phyloP scores from a whole-genome alignment of 1,284 basidiomycete species.

The Boletus mariae region DNA sequence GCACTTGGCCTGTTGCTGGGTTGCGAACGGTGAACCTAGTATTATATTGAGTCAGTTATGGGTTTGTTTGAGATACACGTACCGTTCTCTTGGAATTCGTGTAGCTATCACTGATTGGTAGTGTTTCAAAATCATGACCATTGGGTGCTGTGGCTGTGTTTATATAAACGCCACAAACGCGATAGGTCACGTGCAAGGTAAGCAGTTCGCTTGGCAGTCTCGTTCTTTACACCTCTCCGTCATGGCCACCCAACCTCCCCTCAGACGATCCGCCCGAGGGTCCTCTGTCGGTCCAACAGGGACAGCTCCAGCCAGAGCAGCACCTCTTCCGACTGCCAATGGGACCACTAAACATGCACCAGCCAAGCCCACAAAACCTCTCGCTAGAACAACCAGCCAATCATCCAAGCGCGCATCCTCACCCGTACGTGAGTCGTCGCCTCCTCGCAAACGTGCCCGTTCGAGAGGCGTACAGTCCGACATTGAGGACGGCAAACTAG shows the following conservation, averaged over 20 bases:
- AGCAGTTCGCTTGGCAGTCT: background rate
- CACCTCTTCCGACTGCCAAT: constrained; percentile 28
- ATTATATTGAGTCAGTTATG: background rate
- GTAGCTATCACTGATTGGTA: constrained; percentile 1
- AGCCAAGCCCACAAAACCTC: constrained; percentile 37
- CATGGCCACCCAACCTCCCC: constrained; percentile 37
- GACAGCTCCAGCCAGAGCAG: constrained; percentile 28
- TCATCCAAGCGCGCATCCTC: constrained; percentile 42
- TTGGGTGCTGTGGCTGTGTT: constrained; percentile 20
- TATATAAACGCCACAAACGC: constrained; percentile 17
- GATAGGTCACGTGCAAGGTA: constrained; percentile 23
- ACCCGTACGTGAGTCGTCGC: constrained; percentile 25
- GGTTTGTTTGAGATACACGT: background rate
- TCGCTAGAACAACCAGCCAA: constrained; percentile 19
- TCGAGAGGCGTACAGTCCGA: constrained; percentile 31
- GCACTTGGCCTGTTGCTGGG: constrained; percentile 60
- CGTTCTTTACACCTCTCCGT: background rate
- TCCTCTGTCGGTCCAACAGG: constrained; percentile 37
- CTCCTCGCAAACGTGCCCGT: constrained; percentile 45
- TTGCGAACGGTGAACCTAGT: constrained; percentile 55
- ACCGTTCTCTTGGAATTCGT: constrained; percentile 10
- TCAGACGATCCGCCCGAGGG: constrained; percentile 48
- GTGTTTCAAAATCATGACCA: background rate
- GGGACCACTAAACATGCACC: constrained; percentile 26
- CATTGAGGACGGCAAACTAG: constrained; percentile 23